These are phyloP conservation scores for Geotrichum australiense DNA, from an alignment of 1,139 yeast genomes.

Conservation along the genomic window DNA sequence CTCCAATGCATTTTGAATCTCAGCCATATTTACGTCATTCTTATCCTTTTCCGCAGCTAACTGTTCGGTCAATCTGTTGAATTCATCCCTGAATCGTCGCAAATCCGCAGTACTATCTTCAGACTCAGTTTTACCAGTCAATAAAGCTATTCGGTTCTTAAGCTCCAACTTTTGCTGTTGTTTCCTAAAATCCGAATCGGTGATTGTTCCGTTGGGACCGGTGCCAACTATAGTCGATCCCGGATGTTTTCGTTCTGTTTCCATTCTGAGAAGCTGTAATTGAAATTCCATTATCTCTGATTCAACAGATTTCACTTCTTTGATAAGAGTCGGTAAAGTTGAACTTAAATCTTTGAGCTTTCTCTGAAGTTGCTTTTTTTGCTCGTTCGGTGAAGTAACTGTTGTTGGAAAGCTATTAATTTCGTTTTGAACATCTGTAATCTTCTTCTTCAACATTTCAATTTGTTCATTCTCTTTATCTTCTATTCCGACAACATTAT, in stretches of 20 bases:
- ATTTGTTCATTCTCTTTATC: slow-evolving; percentile 49
- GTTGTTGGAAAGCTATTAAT: slow-evolving; percentile 34
- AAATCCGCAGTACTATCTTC: slow-evolving; percentile 29
- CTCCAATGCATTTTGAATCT: slow-evolving; percentile 66
- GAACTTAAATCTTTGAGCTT: slow-evolving; percentile 55
- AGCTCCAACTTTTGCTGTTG: slow-evolving; percentile 72
- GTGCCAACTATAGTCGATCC: slow-evolving; percentile 64
- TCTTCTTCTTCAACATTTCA: slow-evolving; percentile 55
- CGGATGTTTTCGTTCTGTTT: slow-evolving; percentile 58
- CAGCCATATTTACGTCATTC: slow-evolving; percentile 46
- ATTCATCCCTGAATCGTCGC: slow-evolving; percentile 50
- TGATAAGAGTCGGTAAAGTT: slow-evolving; percentile 60
- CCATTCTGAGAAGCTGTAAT: slow-evolving; percentile 52
- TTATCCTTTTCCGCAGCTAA: slow-evolving; percentile 53
- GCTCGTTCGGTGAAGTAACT: slow-evolving; percentile 26
- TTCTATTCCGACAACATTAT: slow-evolving; percentile 39
- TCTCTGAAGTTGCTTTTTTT: slow-evolving; percentile 41
- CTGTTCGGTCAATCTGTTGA: slow-evolving; percentile 48
- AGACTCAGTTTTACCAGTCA: slow-evolving; percentile 65
- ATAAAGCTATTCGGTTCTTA: slow-evolving; percentile 82
- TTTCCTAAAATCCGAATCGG: slow-evolving; percentile 72
- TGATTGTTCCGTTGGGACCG: slow-evolving; percentile 80
- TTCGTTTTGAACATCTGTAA: slow-evolving; percentile 48
- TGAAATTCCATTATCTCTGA: slow-evolving; percentile 60
- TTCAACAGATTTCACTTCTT: slow-evolving; percentile 55